These are phyloP conservation scores for Pseudonitzschia pungens DNA, from an alignment of 108 stramenopile species.

Conservation along the genomic window DNA sequence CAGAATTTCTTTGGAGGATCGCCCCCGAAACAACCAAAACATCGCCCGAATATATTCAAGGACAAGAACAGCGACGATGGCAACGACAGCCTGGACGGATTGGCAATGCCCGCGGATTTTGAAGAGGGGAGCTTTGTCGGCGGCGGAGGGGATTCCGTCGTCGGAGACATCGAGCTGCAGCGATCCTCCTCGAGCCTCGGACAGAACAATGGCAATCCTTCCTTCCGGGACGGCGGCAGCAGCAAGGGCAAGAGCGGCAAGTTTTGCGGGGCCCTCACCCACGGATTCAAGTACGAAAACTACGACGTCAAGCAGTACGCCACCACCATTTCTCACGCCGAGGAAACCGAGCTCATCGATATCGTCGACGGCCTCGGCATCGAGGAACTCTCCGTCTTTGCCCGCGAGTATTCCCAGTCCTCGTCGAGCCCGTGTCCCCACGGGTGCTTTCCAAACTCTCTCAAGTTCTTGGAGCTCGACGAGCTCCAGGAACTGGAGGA, in stretches of 20 bases:
- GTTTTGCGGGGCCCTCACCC: slow-evolving; percentile 5
- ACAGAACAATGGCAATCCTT: no score
- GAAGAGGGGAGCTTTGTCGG: background rate
- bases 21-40: no score
- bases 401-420: slow-evolving; percentile 45
- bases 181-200: background rate
- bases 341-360: slow-evolving; percentile 24
- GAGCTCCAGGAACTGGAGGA: slow-evolving; percentile 61
- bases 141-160: background rate
- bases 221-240: background rate
- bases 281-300: slow-evolving; percentile 19
- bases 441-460: slow-evolving; percentile 62
- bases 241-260: background rate
- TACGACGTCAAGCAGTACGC: slow-evolving; percentile 22
- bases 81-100: no score
- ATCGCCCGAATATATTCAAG: background rate
- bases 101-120: background rate
- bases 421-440: slow-evolving; percentile 56
- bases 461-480: slow-evolving; percentile 49
- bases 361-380: slow-evolving; percentile 52
- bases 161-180: background rate
- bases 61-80: background rate
- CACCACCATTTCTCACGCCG: slow-evolving; percentile 15
- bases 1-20: slow-evolving; percentile 2
- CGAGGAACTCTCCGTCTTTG: slow-evolving; percentile 76